Evolutionary conservation across 2,329 filamentous ascomycete genomes (phyloP).

Genomic region (Calonectria henricotiae): DNA sequence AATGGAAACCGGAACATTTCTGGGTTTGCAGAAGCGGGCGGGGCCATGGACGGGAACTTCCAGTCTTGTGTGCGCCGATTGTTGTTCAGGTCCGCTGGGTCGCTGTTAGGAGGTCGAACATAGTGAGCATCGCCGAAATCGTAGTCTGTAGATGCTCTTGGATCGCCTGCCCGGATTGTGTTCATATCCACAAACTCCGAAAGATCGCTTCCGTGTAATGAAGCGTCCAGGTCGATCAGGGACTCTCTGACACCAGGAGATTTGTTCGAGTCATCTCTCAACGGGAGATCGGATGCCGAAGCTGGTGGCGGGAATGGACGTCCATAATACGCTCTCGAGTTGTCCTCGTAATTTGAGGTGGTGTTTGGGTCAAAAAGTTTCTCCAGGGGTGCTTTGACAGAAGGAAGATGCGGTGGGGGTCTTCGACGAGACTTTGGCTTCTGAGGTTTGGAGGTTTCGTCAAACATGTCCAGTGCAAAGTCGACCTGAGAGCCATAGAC

Average conservation of each 20-base stretch:
- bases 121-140: slow-evolving; percentile 64
- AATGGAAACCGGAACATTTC: slow-evolving; percentile 70
- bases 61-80: slow-evolving; percentile 71
- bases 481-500: slow-evolving; percentile 74
- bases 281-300: slow-evolving; percentile 70
- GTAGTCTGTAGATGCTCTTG: slow-evolving; percentile 67
- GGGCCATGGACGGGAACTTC: slow-evolving; percentile 72
- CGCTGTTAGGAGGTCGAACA: slow-evolving; percentile 70
- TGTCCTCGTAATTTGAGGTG: slow-evolving; percentile 76
- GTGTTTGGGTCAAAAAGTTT: slow-evolving; percentile 79
- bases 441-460: slow-evolving; percentile 69
- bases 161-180: slow-evolving; percentile 70
- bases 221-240: slow-evolving; percentile 77
- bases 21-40: slow-evolving; percentile 69
- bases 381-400: slow-evolving; percentile 73
- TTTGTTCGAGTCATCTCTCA: slow-evolving; percentile 71
- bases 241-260: slow-evolving; percentile 72
- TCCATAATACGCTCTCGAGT: slow-evolving; percentile 75
- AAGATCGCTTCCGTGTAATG: slow-evolving; percentile 70
- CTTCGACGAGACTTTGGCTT: slow-evolving; percentile 71
- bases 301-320: slow-evolving; percentile 59
- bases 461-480: slow-evolving; percentile 63
- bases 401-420: slow-evolving; percentile 73
- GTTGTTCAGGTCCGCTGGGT: slow-evolving; percentile 70
- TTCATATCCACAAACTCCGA: slow-evolving; percentile 75